Base-by-base conservation (phyloP, 2,329 filamentous ascomycete species). In the Phialophora chinensis region DNA sequence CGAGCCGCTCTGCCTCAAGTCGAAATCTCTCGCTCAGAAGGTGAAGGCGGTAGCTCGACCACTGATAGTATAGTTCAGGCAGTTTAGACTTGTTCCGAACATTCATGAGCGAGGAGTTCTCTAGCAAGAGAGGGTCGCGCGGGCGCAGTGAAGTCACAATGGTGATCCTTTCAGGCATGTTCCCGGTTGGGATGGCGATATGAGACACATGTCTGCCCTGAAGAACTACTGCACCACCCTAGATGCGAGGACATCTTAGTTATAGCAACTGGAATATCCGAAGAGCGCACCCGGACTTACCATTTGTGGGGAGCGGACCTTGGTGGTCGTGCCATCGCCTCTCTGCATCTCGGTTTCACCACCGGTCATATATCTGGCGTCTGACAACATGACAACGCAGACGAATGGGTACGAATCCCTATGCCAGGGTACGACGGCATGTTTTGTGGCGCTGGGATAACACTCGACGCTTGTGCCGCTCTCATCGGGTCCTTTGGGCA, bases 161-260 rank as follows among this genome's bases (percentile, higher is more conserved):
- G 53, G 82, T 86, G 75, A 90, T 89, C 35, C 88, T 84, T 75
- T 90, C 88, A 27, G 82, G 81, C 3, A 81, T 80, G 20, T 86
- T 86, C 1, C 86, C 76, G 8, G 87, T 85, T 7, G 82, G 84
- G 17, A 88, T 81, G 1, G 88, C 88, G 62, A 86, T 83, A 74
- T 90, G 88, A 67, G 86, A 83, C 67, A 90, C 87, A 76, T 90
- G 88, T 20, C 88, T 82, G 12, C 88, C 88, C 74, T 90, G 88
- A 47, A 90, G 79, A 23, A 90, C 81, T 0, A 89, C 85, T 2
- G 85, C 87, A 56, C 82, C 86, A n/a, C 86, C 87, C 85, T 88
- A 70, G 27, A 55, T 25, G 33, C 17, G 29, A 44, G 8, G 25
- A 31, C 49, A 8, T 42, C 29, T 25, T 7, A 55, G 49, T 29